Percentiles rank a stretch among this genome's conserved stretches.
Evolutionary conservation across 148 eudicot genomes (phyloP).

Genomic region (Polygonum maritimum): DNA sequence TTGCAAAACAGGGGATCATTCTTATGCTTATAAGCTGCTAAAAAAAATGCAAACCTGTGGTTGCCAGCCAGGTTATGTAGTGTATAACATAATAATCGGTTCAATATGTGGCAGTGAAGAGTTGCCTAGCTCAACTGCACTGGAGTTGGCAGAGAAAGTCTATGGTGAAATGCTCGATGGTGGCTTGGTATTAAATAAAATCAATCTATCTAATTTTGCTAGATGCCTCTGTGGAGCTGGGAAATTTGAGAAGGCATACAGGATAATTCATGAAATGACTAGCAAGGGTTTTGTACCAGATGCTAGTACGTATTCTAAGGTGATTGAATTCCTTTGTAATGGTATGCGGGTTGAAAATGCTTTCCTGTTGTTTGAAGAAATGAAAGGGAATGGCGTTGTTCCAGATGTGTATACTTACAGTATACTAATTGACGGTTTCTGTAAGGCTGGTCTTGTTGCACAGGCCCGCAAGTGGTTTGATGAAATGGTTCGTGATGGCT

Average conservation of each 20-base stretch:
- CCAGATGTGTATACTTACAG: slow-evolving; percentile 96
- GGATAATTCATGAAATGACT: slow-evolving; percentile 68
- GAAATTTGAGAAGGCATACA: slow-evolving; percentile 68
- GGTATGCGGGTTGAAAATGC: slow-evolving; percentile 68
- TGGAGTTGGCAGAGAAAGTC: slow-evolving; percentile 72
- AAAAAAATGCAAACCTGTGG: slow-evolving; percentile 65
- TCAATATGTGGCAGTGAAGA: slow-evolving; percentile 70
- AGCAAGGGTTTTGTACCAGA: slow-evolving; percentile 85
- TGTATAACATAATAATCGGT: slow-evolving; percentile 82
- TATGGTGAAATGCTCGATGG: slow-evolving; percentile 63
- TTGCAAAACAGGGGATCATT: slow-evolving; percentile 55
- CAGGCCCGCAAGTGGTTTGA: slow-evolving; percentile 85
- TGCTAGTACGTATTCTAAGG: slow-evolving; percentile 64
- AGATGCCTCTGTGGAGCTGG: slow-evolving; percentile 77
- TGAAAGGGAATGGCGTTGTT: slow-evolving; percentile 57
- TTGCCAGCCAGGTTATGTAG: slow-evolving; percentile 67
- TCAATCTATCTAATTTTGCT: slow-evolving; percentile 61
- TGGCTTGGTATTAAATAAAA: slow-evolving; percentile 61
- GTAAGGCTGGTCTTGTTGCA: slow-evolving; percentile 81
- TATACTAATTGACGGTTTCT: slow-evolving; percentile 73
- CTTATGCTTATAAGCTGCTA: slow-evolving; percentile 84
- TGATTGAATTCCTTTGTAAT: slow-evolving; percentile 72
- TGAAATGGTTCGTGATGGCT: slow-evolving; percentile 65
- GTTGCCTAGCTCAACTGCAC: slow-evolving; percentile 32
- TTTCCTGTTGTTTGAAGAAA: slow-evolving; percentile 63